Base-by-base conservation (phyloP, 495 filamentous ascomycete species). In the Penicillium cinerascens region DNA sequence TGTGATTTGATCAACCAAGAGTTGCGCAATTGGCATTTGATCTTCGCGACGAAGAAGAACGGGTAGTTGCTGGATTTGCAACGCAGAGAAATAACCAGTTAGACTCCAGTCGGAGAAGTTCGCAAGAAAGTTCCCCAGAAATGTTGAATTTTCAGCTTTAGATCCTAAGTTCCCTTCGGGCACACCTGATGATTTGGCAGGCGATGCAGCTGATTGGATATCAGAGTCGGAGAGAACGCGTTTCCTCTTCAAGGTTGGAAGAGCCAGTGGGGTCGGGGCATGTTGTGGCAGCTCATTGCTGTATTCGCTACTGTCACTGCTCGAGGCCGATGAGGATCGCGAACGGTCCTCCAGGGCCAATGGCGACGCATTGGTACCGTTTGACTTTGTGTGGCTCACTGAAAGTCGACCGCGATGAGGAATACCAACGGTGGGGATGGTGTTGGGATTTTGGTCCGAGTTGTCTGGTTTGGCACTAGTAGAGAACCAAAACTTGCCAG, bases 401-500 rank as follows among this genome's bases (percentile, higher is more conserved):
- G 22, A 13, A 3, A 47, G 58, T 38, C 62, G 55, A n/a, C 40
- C 58, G 20, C 60, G 65, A 27, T 58, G 63, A 25, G 70, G 72
- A 22, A 76, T 49, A 7, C 75, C 75, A 47, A 76, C 69, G 2
- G 68, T 78, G 37, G 72, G 72, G 44, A 77, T 77, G 13, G 64
- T 56, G 18, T 58, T 53, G 6, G 54, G 42, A n/a, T 41, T 22
- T 2, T 42, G 42, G 23, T 55, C 57, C 20, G 49, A 50, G 2
- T 36, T 25, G 2, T 52, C 46, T n/a, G 25, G 25, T 10, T 45
- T 39, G n/a, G 38, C 51, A 15, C 55, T 48, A 25, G 54, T 36
- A 35, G 63, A 58, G 38, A 82, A 79, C 59, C 68, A 73, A 54
- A 82, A 82, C 20, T 75, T 75, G 18, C 79, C 79, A 15, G 70